Evolutionary conservation across 169 alveolate genomes (phyloP), one percentile per base, ranked within the genome.

Genomic region (Cystoisospora suis): DNA sequence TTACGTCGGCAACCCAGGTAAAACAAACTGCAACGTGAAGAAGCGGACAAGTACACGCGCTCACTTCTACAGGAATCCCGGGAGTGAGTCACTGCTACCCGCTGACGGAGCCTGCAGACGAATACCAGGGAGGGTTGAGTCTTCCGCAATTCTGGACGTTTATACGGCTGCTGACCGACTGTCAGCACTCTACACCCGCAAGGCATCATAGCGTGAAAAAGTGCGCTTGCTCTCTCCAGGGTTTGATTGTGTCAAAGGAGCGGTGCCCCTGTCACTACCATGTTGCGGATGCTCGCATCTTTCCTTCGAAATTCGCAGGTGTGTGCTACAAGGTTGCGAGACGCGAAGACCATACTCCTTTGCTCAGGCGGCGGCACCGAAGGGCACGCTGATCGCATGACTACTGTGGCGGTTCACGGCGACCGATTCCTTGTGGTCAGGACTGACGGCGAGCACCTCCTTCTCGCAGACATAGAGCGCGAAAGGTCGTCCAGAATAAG

Each of bases 1-100:
- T 97, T 91, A 97, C 97, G 47, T 96, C 98, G 7, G 96, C 96
- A 9, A 32, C 77, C 23, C 9, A n/a, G 77, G 94, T 92, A 92
- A 46, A 12, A 53, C 29, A 15, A 53, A 23, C 29, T 53, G 12
- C 65, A 12, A 15, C 29, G 29, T 12, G 65, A 12, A 23, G 65
- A 53, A 53, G 23, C 12, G 29, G 65, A 12, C 12, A 12, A 53
- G 65, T 15, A 12, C 23, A 53, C 65, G 65, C 23, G 65, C 23
- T 12, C 23, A 23, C 23, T 23, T 53, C 23, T 53, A 23, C 29
- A 53, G 65, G 65, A 53, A 23, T 12, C 65, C 12, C 65, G 29
- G 23, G 29, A 15, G 65, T 23, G 23, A 15, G 23, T 53, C 23
- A 15, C 29, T 53, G 23, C 65, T 53, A 15, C 29, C 23, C 29